A percentile compares a stretch with the other conserved stretches of the same genome.
Conservation (phyloP, 176 grass and related monocot species). For the Zizania latifolia region DNA sequence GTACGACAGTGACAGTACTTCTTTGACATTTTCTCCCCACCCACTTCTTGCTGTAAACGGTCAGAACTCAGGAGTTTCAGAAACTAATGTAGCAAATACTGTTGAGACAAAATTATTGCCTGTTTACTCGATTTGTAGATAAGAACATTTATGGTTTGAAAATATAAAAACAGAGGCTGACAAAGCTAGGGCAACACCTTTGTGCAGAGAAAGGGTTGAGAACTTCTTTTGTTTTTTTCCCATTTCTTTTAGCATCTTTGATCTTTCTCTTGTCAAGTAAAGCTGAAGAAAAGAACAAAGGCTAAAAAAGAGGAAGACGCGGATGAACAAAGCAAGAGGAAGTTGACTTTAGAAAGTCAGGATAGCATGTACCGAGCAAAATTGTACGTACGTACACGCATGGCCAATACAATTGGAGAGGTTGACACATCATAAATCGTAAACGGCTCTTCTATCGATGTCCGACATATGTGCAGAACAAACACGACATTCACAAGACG, state of each 20-base stretch:
- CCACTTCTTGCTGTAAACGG: not conserved
- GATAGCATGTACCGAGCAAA: not conserved
- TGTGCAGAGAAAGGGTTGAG: constrained; percentile 32
- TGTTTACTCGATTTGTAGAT: no score
- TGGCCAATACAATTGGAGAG: constrained; percentile 13
- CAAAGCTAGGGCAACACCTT: constrained; percentile 36
- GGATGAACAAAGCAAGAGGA: constrained; percentile 20
- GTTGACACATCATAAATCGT: constrained; percentile 8
- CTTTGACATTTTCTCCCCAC: constrained; percentile 2
- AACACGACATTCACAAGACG: not conserved
- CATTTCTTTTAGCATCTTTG: constrained; percentile 29
- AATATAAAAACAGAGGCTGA: constrained; percentile 27
- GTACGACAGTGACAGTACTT: not conserved
- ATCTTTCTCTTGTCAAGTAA: constrained; percentile 44
- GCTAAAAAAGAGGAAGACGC: constrained; percentile 4
- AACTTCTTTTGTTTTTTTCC: constrained; percentile 38
- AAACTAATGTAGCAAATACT: constrained; percentile 10
- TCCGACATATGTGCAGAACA: constrained; percentile 17
- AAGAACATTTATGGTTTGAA: constrained; percentile 2
- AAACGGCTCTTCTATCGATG: constrained; percentile 13
- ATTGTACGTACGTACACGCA: constrained; percentile 9
- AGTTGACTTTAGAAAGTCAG: constrained; percentile 28
- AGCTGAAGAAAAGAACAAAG: constrained; percentile 47
- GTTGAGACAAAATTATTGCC: not conserved
- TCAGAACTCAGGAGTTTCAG: not conserved